Percentiles rank a stretch among this genome's conserved stretches.
Evolutionary conservation across 2,329 filamentous ascomycete genomes (phyloP).

Genomic region (Ophiostoma novo-ulmi): DNA sequence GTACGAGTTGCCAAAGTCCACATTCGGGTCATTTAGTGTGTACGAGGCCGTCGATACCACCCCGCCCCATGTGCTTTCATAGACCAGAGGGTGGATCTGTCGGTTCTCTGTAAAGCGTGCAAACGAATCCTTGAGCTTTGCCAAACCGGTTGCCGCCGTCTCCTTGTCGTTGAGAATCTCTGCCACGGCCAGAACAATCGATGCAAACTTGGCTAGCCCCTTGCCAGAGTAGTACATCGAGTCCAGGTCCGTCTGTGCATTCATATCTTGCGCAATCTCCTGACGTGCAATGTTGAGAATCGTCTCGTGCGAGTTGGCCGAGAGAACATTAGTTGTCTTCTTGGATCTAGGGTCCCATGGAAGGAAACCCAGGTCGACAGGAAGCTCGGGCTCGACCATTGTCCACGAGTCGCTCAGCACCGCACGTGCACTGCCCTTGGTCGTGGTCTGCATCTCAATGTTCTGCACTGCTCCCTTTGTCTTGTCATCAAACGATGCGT

Average conservation of each 20-base stretch:
- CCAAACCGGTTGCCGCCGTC: conserved; percentile 54
- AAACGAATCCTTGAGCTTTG: conserved; percentile 61
- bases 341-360: conserved; percentile 62
- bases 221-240: conserved; percentile 95
- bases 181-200: conserved; percentile 59
- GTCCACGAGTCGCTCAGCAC: conserved; percentile 71
- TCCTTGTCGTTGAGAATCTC: conserved; percentile 56
- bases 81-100: conserved; percentile 61
- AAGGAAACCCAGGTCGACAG: conserved; percentile 67
- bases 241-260: conserved; percentile 65
- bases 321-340: conserved; percentile 45
- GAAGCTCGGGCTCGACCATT: conserved; percentile 68
- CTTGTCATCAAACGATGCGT: conserved; percentile 62
- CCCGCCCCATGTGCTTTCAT: conserved; percentile 71
- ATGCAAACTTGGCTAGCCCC: conserved; percentile 67
- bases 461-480: conserved; percentile 44
- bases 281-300: conserved; percentile 60
- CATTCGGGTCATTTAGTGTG: conserved; percentile 58
- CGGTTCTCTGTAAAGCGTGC: conserved; percentile 60
- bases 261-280: conserved; percentile 68
- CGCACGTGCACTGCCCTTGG: conserved; percentile 74
- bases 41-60: conserved; percentile 74
- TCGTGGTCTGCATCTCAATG: conserved; percentile 69
- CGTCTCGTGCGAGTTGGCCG: conserved; percentile 49
- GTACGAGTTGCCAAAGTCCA: conserved; percentile 85